Evolutionary conservation across 164 flowering plant genomes (phyloP).

Genomic region (Sedum album): DNA sequence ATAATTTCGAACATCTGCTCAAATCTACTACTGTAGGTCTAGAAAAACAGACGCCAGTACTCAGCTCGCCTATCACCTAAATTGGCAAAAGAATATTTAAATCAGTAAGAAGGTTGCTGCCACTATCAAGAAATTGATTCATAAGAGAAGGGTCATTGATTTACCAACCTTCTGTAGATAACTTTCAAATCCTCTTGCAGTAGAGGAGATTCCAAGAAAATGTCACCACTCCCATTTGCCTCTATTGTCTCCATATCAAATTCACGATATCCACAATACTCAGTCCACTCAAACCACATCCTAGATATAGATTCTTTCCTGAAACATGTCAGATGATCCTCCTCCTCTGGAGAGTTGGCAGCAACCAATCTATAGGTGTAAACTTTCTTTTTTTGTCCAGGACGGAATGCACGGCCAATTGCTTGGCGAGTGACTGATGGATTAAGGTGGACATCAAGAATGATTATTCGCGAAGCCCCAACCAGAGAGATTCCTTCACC

Average conservation of each 20-base stretch:
- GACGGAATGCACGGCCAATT: slow-evolving; percentile 89
- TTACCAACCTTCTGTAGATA: slow-evolving; percentile 54
- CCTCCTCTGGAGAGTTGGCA: slow-evolving; percentile 71
- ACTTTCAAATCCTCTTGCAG: slow-evolving; percentile 46
- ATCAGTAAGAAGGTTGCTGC: background rate
- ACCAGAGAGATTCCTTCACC: slow-evolving; percentile 94
- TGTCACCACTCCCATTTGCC: slow-evolving; percentile 41
- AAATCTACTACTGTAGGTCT: slow-evolving; percentile 12
- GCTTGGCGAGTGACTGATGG: slow-evolving; percentile 91
- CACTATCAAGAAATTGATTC: background rate
- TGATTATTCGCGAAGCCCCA: slow-evolving; percentile 71
- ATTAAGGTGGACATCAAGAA: slow-evolving; percentile 76
- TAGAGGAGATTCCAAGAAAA: slow-evolving; percentile 44
- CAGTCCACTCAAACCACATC: slow-evolving; percentile 92
- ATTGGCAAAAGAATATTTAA: background rate
- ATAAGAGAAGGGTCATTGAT: background rate
- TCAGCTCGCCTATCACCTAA: background rate
- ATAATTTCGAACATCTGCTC: background rate
- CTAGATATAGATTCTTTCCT: slow-evolving; percentile 68
- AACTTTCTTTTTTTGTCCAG: slow-evolving; percentile 74
- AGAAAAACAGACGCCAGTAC: background rate
- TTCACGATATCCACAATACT: slow-evolving; percentile 25
- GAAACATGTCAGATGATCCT: slow-evolving; percentile 54
- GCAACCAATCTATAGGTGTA: slow-evolving; percentile 62
- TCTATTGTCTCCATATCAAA: slow-evolving; percentile 47